phyloP scores from a whole-genome alignment of 2,329 filamentous ascomycete species.

The Hypoxylon sp. region DNA sequence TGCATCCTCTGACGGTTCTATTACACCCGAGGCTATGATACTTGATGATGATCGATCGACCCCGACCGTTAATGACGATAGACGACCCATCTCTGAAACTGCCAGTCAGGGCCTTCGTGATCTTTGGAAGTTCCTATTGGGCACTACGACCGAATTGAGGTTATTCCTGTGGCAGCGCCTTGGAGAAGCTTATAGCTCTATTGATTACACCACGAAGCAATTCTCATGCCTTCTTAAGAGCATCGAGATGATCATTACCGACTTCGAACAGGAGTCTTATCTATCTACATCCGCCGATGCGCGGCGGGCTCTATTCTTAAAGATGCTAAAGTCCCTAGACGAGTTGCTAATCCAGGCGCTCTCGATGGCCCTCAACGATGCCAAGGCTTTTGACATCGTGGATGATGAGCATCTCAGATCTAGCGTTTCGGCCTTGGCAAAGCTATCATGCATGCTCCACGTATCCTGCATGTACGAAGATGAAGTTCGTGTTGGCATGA shows the following conservation, averaged over 20 bases:
- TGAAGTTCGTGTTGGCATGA: conserved; percentile 79
- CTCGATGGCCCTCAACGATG: conserved; percentile 72
- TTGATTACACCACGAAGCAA: conserved; percentile 86
- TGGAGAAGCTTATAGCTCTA: conserved; percentile 86
- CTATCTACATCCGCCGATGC: conserved; percentile 66
- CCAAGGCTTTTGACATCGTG: conserved; percentile 80
- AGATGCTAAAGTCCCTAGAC: conserved; percentile 80
- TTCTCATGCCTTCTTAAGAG: conserved; percentile 87
- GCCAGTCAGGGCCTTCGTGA: conserved; percentile 71
- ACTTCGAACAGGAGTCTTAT: conserved; percentile 70
- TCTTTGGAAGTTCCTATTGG: conserved; percentile 84
- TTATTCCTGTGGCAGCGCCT: conserved; percentile 90
- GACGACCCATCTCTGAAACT: conserved; percentile 58
- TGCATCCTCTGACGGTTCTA: conserved; percentile 40
- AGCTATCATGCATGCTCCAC: conserved; percentile 78
- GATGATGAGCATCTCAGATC: conserved; percentile 79
- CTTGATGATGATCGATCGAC: conserved; percentile 25
- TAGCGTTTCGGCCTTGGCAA: conserved; percentile 75
- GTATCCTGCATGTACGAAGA: conserved; percentile 85
- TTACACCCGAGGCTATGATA: conserved; percentile 33
- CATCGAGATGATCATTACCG: conserved; percentile 80
- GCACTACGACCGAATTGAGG: conserved; percentile 81
- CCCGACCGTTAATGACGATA: conserved; percentile 35
- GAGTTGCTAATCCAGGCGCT: conserved; percentile 77
- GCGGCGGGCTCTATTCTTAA: conserved; percentile 75